These are phyloP conservation scores for Coccinonectria pachysandricola DNA, from an alignment of 2,329 filamentous ascomycete species.

Conservation along the genomic window DNA sequence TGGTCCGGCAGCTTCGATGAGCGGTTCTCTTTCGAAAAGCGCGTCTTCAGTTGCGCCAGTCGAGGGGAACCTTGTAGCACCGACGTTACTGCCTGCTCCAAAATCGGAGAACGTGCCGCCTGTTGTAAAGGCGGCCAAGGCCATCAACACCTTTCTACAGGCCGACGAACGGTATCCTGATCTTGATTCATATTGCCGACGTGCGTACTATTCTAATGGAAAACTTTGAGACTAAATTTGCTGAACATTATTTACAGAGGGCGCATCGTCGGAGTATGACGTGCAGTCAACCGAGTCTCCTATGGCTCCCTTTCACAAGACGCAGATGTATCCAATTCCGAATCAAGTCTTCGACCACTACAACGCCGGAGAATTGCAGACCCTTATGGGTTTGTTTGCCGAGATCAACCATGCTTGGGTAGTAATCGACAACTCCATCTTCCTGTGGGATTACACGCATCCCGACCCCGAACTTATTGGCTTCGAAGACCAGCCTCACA, in stretches of 20 bases:
- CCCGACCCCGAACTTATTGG: conserved; percentile 86
- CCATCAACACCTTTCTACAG: conserved; percentile 69
- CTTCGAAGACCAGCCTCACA: conserved; percentile 79
- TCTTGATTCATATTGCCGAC: conserved; percentile 78
- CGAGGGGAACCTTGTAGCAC: conserved; percentile 20
- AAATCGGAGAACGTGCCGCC: conserved; percentile 47
- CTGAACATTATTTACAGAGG: conserved; percentile 48
- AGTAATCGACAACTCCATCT: conserved; percentile 88
- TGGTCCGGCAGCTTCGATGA: conserved; percentile 12
- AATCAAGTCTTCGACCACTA: conserved; percentile 89
- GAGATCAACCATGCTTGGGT: conserved; percentile 94
- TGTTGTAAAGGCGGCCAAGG: conserved; percentile 69
- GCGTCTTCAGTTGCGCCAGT: conserved; percentile 13
- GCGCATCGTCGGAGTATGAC: conserved; percentile 87
- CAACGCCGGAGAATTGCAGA: conserved; percentile 75
- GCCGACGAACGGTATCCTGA: conserved; percentile 77
- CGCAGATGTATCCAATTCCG: conserved; percentile 79
- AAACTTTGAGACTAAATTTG: conserved; percentile 1
- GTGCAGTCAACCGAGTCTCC: conserved; percentile 54
- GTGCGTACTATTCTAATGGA: conserved; percentile 41
- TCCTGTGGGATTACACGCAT: conserved; percentile 95
- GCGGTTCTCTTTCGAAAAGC: conserved; percentile 14
- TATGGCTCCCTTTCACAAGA: conserved; percentile 84
- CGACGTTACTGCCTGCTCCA: conserved; percentile 30
- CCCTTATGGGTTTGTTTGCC: conserved; percentile 91